Evolutionary conservation across 495 filamentous ascomycete species (phyloP).

Genomic region (Lasiosphaeria miniovina): DNA sequence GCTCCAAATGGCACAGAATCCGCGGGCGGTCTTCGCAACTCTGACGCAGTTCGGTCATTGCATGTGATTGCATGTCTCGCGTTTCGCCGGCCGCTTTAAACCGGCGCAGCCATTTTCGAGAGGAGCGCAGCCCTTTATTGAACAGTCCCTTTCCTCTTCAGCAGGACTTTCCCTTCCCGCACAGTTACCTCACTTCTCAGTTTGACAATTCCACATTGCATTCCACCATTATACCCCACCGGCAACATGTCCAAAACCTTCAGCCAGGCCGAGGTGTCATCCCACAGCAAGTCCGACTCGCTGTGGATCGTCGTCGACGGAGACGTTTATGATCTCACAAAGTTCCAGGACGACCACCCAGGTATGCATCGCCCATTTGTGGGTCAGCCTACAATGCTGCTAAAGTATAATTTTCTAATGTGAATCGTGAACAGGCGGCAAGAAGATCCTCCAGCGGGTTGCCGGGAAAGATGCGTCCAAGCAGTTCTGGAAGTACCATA

Average conservation of each 20-base stretch:
- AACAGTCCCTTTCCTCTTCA: too few species aligned
- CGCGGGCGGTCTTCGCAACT: too few species aligned
- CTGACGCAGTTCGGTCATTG: too few species aligned
- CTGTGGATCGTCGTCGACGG: conserved; percentile 91
- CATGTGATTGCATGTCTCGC: too few species aligned
- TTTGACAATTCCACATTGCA: background rate
- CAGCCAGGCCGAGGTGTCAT: conserved; percentile 76
- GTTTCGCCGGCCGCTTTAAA: conserved; percentile 11
- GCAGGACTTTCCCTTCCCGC: background rate
- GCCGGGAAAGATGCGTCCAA: conserved; percentile 96
- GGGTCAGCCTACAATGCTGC: background rate
- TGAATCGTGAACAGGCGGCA: conserved; percentile 64
- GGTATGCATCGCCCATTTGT: conserved; percentile 44
- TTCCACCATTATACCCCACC: background rate
- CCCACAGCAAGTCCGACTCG: conserved; percentile 81
- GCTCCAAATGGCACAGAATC: too few species aligned
- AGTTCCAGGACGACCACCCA: conserved; percentile 91
- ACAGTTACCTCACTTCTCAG: background rate
- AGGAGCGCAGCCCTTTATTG: too few species aligned
- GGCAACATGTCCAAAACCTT: conserved; percentile 80
- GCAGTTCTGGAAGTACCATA: conserved; percentile 99
- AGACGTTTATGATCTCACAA: conserved; percentile 94
- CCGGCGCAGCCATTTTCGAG: background rate
- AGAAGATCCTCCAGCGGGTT: conserved; percentile 94
- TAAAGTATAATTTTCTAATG: conserved; percentile 9